Base-by-base conservation (phyloP, 306 rosid genomes). In the Cyclanthera cordifolia region DNA sequence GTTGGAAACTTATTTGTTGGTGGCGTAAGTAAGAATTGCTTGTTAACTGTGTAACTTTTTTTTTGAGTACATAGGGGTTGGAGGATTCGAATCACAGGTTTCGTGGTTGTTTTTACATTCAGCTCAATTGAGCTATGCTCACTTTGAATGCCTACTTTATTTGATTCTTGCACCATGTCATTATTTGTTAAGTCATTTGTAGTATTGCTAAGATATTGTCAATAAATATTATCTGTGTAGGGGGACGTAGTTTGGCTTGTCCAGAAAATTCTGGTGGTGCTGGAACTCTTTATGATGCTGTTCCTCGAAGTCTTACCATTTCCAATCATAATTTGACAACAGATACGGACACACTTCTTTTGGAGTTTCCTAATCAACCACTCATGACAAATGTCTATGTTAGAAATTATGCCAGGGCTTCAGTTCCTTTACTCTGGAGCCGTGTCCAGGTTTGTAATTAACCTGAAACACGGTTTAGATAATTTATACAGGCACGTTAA, bases 401-500 rank as follows among this genome's bases (percentile, higher is more conserved):
- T 74, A 84, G 85, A 52, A 88, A 94, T 77, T 83, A 82, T 83
- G 99, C 99, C 21, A 85, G 95, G 87, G 99, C 97, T 61, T 76
- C 95, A 5, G 97, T 94, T 74, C 99, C 99, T 55, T 80, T 94
- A 84, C 96, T 88, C 61, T 94, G 99, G 99, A 94, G 99, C 75
- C 96, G 97, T 43, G 99, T 94, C 69, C 99, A 94, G 97, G 99
- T 94, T 82, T n/a, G 96, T 75, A 52, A 55, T 51, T 53, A 25
- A 53, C 37, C 37, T 32, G 17, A 19, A 37, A 34, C 41, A 34
- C 5, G 3, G 34, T 41, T 70, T 69, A 65, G 53, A 64, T 43
- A 41, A 53, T 43, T 55, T 14, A 47, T 13, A 4, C 19, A 13
- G 28, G 53, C 70, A 43, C 7, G 14, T 13, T 25, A 64, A 43